A percentile compares a stretch with the other conserved stretches of the same genome.
phyloP scores from a whole-genome alignment of 495 filamentous ascomycete genomes.

The Arthonia radiata region DNA sequence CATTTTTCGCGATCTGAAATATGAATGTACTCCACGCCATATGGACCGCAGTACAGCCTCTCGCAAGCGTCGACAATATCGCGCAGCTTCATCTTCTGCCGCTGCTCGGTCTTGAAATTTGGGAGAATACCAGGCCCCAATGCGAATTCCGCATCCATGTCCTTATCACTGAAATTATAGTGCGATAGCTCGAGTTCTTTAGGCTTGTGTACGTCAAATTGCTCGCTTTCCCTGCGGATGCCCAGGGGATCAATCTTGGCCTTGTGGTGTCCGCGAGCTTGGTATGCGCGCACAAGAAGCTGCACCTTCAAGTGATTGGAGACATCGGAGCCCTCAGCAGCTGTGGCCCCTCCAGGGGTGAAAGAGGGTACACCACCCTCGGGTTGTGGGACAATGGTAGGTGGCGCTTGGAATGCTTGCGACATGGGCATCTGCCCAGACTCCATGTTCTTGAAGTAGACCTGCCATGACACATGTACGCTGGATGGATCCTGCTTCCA shows the following conservation, averaged over 20 bases:
- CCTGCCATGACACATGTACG: slow-evolving; percentile 96
- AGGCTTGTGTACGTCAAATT: slow-evolving; percentile 68
- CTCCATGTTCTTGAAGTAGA: slow-evolving; percentile 99
- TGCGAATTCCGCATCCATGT: slow-evolving; percentile 75
- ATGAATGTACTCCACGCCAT: slow-evolving; percentile 95
- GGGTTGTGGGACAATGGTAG: slow-evolving; percentile 61
- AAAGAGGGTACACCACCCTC: slow-evolving; percentile 49
- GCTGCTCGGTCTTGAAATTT: slow-evolving; percentile 62
- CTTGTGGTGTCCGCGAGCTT: slow-evolving; percentile 94
- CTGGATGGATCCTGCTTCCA: slow-evolving; percentile 87
- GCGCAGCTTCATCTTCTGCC: slow-evolving; percentile 85
- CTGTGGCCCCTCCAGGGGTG: slow-evolving; percentile 40
- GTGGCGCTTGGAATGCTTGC: slow-evolving; percentile 86
- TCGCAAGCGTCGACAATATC: slow-evolving; percentile 90
- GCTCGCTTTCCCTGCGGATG: slow-evolving; percentile 64
- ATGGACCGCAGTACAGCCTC: slow-evolving; percentile 85
- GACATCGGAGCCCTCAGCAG: slow-evolving; percentile 55
- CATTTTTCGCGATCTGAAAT: slow-evolving; percentile 94
- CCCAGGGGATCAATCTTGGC: slow-evolving; percentile 90
- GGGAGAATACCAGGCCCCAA: slow-evolving; percentile 91
- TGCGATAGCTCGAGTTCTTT: slow-evolving; percentile 81
- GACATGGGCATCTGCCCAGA: slow-evolving; percentile 90
- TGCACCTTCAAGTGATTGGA: slow-evolving; percentile 97
- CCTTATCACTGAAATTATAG: slow-evolving; percentile 86
- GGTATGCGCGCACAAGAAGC: slow-evolving; percentile 85